These are phyloP conservation scores for Exophiala bonariae DNA, from an alignment of 2,329 filamentous ascomycete genomes.

Conservation along the genomic window DNA sequence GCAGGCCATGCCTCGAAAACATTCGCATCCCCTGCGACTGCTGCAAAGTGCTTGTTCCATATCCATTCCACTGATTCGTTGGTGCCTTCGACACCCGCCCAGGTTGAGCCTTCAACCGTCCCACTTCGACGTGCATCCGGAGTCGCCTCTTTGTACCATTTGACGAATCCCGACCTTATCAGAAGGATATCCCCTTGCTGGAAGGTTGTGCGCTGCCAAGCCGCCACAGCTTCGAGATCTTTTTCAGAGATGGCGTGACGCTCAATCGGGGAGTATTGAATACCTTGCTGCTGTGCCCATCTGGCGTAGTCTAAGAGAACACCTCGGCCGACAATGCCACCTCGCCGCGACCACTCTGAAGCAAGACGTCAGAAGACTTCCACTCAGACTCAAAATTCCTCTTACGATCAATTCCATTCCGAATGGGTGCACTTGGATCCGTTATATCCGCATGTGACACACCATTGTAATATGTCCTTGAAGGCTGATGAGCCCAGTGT, in stretches of 20 bases:
- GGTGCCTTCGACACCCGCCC: constrained; percentile 52
- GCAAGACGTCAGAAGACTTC: constrained; percentile 37
- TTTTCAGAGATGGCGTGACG: constrained; percentile 56
- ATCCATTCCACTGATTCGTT: constrained; percentile 63
- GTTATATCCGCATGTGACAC: constrained; percentile 14
- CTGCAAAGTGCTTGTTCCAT: constrained; percentile 68
- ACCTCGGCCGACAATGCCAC: constrained; percentile 42
- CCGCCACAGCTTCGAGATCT: constrained; percentile 60
- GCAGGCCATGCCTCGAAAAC: constrained; percentile 66
- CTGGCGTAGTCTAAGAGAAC: constrained; percentile 44
- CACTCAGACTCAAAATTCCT: not conserved
- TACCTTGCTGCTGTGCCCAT: constrained; percentile 52
- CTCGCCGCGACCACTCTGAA: constrained; percentile 41
- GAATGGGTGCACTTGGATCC: not conserved
- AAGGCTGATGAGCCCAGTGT: constrained; percentile 43
- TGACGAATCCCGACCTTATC: constrained; percentile 63
- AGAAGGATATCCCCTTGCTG: constrained; percentile 65
- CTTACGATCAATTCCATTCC: constrained; percentile 19
- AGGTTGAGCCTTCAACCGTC: constrained; percentile 39
- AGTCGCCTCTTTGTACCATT: constrained; percentile 53
- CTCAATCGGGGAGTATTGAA: constrained; percentile 53
- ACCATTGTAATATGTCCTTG: constrained; percentile 26
- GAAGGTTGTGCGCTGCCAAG: constrained; percentile 54
- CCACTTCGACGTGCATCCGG: constrained; percentile 33
- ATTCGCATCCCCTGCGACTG: constrained; percentile 63